Conservation (phyloP, 2,329 filamentous ascomycete species). For the Xylariaceae sp. region DNA sequence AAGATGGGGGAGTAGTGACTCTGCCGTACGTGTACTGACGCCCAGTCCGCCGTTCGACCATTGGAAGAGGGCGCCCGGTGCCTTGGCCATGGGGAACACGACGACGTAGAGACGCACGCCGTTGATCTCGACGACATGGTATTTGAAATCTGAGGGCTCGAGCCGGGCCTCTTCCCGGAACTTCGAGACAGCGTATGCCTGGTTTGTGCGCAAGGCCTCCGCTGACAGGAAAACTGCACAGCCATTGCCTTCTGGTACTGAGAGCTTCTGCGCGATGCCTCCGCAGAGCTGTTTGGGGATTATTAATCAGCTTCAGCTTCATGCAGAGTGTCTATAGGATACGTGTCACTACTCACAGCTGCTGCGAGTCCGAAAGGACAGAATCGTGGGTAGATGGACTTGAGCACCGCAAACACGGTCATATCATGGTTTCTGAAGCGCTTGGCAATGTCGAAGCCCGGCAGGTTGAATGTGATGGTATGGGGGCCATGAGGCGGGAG, state of each 20-base stretch:
- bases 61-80: constrained; percentile 35
- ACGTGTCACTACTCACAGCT: constrained; percentile 27
- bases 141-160: constrained; percentile 32
- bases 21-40: constrained; percentile 42
- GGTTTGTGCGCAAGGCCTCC: constrained; percentile 24
- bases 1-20: constrained; percentile 37
- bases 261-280: constrained; percentile 33
- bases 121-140: constrained; percentile 39
- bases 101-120: constrained; percentile 42
- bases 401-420: constrained; percentile 32
- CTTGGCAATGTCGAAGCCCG: constrained; percentile 39
- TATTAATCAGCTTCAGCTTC: background rate
- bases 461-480: constrained; percentile 42
- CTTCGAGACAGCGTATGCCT: constrained; percentile 32
- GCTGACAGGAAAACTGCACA: constrained; percentile 31
- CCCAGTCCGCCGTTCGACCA: constrained; percentile 46
- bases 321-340: background rate
- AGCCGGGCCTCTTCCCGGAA: constrained; percentile 36
- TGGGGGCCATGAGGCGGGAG: constrained; percentile 44
- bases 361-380: constrained; percentile 36
- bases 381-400: constrained; percentile 45
- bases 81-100: constrained; percentile 36
- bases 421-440: constrained; percentile 40
- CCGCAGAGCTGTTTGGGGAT: constrained; percentile 32
- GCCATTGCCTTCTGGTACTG: constrained; percentile 25